These are phyloP conservation scores for Caloboletus firmus DNA, from an alignment of 1,284 basidiomycete species.

Conservation along the genomic window DNA sequence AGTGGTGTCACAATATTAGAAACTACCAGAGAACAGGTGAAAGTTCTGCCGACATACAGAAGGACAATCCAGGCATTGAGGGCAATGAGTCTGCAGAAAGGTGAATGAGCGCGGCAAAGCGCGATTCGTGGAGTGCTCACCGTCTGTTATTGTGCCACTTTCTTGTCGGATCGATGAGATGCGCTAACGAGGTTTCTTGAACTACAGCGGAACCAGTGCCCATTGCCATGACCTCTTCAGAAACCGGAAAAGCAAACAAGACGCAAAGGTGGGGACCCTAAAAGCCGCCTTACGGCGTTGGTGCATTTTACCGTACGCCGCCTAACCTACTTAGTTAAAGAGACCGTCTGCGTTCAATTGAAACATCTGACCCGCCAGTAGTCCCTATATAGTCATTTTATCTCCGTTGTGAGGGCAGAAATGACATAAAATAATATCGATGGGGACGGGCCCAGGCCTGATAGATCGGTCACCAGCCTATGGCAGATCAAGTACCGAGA, in stretches of 20 bases:
- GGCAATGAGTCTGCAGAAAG: constrained; percentile 49
- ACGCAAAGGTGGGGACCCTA: too few species aligned
- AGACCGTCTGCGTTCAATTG: not conserved
- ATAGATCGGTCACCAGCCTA: not conserved
- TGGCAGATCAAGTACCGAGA: not conserved
- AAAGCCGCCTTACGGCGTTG: not conserved
- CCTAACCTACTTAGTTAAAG: too few species aligned
- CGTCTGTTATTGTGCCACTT: constrained; percentile 74
- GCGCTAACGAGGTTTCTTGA: constrained; percentile 43
- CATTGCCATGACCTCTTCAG: constrained; percentile 41
- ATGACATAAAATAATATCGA: not conserved
- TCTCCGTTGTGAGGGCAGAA: not conserved
- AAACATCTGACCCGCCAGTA: too few species aligned
- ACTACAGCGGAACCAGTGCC: constrained; percentile 43
- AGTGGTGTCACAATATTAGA: not conserved
- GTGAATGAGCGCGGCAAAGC: constrained; percentile 1
- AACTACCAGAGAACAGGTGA: not conserved
- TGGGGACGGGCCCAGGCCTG: not conserved
- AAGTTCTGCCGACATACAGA: constrained; percentile 43
- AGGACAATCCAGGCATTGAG: constrained; percentile 71
- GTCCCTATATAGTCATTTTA: not conserved
- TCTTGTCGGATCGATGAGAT: constrained; percentile 61
- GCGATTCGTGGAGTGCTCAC: constrained; percentile 36
- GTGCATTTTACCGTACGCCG: too few species aligned
- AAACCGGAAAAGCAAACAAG: not conserved